Evolutionary conservation across 768 basidiomycete genomes (phyloP), one percentile per base, ranked within the genome.

Genomic region (Cubamyces lactineus): DNA sequence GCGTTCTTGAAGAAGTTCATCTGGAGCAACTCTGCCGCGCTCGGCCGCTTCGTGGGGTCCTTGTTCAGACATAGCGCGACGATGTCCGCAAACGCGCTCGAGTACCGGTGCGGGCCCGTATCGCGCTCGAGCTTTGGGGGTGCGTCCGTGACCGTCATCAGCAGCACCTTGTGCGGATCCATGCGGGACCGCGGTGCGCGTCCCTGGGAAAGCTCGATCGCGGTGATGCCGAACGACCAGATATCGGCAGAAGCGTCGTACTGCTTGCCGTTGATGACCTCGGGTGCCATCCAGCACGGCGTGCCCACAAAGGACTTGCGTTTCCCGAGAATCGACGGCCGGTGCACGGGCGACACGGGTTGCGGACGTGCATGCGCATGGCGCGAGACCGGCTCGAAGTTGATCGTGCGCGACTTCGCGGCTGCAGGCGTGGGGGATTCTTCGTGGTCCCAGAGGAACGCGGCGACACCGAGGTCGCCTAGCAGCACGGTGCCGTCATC

Each of bases 271-370:
- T 89, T 83, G 49, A 98, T 91, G 23, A 97, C 83, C 68, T 98
- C 96, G 1, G 96, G 96, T 0, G 96, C 93, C 95, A 97, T 98
- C 93, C 93, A 97, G 72, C 91, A 93, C 1, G 96, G 96, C 86
- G 95, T 97, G 51, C 96, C 96, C 15, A 97, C 96, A 70, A 97
- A 97, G 11, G 89, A 92, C 71, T 89, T 92, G 59, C 95, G 84
- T 70, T 92, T 94, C n/a, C 88, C 85, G 12, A 91, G 76, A 17
- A 71, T 75, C 47, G 83, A 82, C 26, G 81, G 67, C 17, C 67
- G 40, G 77, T 72, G 48, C 77, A 70, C 40, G 72, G 68, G 51
- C 74, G 77, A 54, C 41, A 75, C 76, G 54, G 57, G 17, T 24
- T 53, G 58, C 11, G 57, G 2, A 21, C 49, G 64, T 3, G 57